Conservation (phyloP, 1,139 yeast species). For the Taiozyma sp. region DNA sequence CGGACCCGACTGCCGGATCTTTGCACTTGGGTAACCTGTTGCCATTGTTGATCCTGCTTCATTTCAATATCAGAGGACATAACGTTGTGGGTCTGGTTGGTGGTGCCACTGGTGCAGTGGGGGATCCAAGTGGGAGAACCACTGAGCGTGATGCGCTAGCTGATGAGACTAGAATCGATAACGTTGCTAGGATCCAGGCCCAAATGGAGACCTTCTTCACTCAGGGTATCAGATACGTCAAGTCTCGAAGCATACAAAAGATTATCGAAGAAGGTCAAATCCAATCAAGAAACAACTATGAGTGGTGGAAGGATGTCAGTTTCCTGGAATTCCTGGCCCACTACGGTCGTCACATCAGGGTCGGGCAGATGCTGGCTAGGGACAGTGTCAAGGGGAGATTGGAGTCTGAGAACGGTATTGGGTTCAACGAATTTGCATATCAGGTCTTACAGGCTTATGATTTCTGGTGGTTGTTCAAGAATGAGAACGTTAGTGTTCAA, state of each 20-base stretch:
- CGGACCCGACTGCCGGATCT: conserved; percentile 91
- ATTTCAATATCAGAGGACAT: conserved; percentile 82
- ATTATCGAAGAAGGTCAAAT: conserved; percentile 34
- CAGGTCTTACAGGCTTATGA: conserved; percentile 93
- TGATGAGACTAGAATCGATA: conserved; percentile 44
- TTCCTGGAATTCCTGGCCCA: conserved; percentile 72
- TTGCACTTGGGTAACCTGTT: conserved; percentile 86
- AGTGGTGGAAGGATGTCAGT: conserved; percentile 81
- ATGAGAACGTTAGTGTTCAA: conserved; percentile 61
- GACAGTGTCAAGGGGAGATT: conserved; percentile 81
- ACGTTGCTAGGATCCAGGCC: conserved; percentile 49
- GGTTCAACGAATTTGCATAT: conserved; percentile 90
- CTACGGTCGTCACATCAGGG: conserved; percentile 76
- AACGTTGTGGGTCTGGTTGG: conserved; percentile 80
- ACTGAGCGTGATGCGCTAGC: conserved; percentile 66
- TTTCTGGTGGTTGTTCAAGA: conserved; percentile 72
- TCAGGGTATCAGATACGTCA: conserved; percentile 58
- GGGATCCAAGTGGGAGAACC: conserved; percentile 92
- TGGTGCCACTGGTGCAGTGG: conserved; percentile 97
- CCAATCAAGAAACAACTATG: conserved; percentile 53
- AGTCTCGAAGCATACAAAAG: conserved; percentile 50
- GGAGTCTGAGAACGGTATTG: conserved; percentile 66
- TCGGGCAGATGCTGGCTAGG: conserved; percentile 82
- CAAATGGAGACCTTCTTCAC: conserved; percentile 61
- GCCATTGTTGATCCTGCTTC: conserved; percentile 80